phyloP scores from a whole-genome alignment of 371 early-diverging fungal genomes.

The Mortierella sp. region DNA sequence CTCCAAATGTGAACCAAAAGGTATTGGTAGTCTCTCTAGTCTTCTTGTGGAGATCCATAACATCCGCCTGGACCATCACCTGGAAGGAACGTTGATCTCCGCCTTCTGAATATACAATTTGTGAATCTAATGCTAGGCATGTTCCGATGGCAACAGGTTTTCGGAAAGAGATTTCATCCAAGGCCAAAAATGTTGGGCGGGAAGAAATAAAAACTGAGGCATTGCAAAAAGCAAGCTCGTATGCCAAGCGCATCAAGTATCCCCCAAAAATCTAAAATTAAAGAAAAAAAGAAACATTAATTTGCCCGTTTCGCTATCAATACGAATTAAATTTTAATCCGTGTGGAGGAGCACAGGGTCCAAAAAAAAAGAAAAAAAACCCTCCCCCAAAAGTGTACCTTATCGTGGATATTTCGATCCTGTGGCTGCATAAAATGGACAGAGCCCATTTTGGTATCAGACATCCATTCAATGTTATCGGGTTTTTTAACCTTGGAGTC shows the following conservation, averaged over 20 bases:
- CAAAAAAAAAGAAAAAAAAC: no score
- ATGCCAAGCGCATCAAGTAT: conserved; percentile 82
- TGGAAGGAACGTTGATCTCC: conserved; percentile 72
- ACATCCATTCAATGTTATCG: conserved; percentile 79
- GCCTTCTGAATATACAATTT: conserved; percentile 78
- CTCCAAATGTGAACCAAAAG: conserved; percentile 87
- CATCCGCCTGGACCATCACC: conserved; percentile 82
- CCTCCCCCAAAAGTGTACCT: no score
- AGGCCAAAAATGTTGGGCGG: conserved; percentile 73
- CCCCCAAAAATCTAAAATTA: conserved; percentile 93
- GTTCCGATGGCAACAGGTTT: conserved; percentile 93
- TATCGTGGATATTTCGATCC: conserved; percentile 91
- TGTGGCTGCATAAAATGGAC: conserved; percentile 84
- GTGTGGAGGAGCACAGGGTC: no score
- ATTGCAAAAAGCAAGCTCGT: conserved; percentile 85
- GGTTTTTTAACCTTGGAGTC: conserved; percentile 58
- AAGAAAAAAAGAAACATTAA: no score
- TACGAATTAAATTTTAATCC: no score
- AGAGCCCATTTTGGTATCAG: conserved; percentile 81
- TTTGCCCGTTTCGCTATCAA: no score
- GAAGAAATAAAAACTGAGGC: conserved; percentile 73
- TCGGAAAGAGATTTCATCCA: conserved; percentile 91
- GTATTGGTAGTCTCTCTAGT: conserved; percentile 79
- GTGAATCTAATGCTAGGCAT: conserved; percentile 77
- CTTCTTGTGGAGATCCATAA: conserved; percentile 73